Evolutionary conservation across 345 rosid species (phyloP).

Genomic region (Lepidium aucheri): DNA sequence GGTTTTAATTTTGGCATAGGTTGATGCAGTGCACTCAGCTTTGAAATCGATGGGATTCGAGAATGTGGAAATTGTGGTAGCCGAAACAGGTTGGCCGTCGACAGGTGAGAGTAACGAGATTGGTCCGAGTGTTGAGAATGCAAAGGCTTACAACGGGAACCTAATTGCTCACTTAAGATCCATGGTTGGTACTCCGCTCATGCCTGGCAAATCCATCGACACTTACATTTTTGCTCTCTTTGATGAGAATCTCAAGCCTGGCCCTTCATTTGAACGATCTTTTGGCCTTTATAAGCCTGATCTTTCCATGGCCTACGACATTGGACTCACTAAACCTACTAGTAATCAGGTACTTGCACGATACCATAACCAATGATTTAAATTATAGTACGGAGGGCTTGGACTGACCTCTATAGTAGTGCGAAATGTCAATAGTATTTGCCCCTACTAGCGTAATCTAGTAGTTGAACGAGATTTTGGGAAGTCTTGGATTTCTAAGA

Average conservation of each 20-base stretch:
- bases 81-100: constrained; percentile 95
- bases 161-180: constrained; percentile 67
- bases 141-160: constrained; percentile 75
- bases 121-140: constrained; percentile 75
- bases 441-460: too few relatives aligned
- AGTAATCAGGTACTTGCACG: constrained; percentile 13
- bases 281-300: constrained; percentile 72
- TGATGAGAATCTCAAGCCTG: constrained; percentile 74
- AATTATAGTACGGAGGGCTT: too few relatives aligned
- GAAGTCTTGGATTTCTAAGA: too few relatives aligned
- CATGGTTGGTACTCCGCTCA: constrained; percentile 73
- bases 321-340: constrained; percentile 48
- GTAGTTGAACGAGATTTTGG: too few relatives aligned
- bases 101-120: constrained; percentile 59
- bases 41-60: constrained; percentile 63
- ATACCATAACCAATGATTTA: background rate
- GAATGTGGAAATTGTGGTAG: constrained; percentile 65
- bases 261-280: constrained; percentile 59
- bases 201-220: constrained; percentile 80
- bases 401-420: too few relatives aligned
- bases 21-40: constrained; percentile 79
- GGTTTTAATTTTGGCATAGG: constrained; percentile 31
- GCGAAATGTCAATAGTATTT: too few relatives aligned
- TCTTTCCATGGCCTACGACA: constrained; percentile 56
- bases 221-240: constrained; percentile 84